Conservation (phyloP, 345 rosid species). For the Nephelium lappaceum region DNA sequence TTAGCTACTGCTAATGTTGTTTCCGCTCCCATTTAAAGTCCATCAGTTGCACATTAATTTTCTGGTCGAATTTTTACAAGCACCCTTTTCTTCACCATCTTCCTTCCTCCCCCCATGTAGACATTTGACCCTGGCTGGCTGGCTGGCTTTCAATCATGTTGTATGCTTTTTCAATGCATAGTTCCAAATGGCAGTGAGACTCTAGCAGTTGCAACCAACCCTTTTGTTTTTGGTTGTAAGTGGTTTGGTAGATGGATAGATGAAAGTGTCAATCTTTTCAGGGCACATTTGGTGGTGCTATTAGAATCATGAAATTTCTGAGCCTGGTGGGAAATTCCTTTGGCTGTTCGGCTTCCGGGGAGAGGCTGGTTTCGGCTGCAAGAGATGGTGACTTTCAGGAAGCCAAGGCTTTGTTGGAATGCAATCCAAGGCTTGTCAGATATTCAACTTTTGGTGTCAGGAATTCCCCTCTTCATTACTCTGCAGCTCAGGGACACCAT, state of each 20-base stretch:
- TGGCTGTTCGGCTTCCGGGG: constrained; percentile 99
- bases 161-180: not conserved
- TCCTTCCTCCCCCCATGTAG: not conserved
- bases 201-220: constrained; percentile 34
- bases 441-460: constrained; percentile 95
- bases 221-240: constrained; percentile 22
- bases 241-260: constrained; percentile 23
- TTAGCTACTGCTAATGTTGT: not conserved
- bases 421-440: constrained; percentile 87
- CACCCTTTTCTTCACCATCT: not conserved
- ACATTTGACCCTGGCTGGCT: constrained; percentile 1
- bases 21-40: not conserved
- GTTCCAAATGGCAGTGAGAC: constrained; percentile 22
- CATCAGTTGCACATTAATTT: constrained; percentile 9
- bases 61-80: constrained; percentile 3
- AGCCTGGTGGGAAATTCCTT: constrained; percentile 92
- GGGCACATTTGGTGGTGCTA: not conserved
- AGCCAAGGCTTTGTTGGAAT: constrained; percentile 91
- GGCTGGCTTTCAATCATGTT: not conserved
- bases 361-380: constrained; percentile 93
- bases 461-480: constrained; percentile 95
- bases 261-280: not conserved
- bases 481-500: constrained; percentile 98
- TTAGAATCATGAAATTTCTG: constrained; percentile 64
- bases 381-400: constrained; percentile 98